Evolutionary conservation across 2,329 filamentous ascomycete genomes (phyloP).

Genomic region (Colletotrichum sublineola): DNA sequence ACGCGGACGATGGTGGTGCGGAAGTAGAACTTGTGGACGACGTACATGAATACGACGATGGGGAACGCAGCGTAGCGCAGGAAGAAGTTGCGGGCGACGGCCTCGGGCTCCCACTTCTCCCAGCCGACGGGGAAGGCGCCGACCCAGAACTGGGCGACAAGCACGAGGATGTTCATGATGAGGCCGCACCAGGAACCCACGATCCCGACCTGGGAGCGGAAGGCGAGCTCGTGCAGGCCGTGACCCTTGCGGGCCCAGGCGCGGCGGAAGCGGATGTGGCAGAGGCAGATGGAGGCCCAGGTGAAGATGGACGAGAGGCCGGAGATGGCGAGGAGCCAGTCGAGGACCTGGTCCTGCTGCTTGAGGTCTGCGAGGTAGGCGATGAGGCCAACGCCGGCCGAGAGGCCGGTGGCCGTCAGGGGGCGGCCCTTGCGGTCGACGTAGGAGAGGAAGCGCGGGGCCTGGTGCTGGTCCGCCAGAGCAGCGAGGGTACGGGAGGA

Average conservation of each 20-base stretch:
- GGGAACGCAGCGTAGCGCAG: constrained; percentile 78
- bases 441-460: constrained; percentile 81
- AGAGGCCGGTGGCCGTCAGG: constrained; percentile 77
- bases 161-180: constrained; percentile 78
- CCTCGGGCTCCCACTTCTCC: constrained; percentile 54
- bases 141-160: constrained; percentile 90
- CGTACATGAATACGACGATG: constrained; percentile 76
- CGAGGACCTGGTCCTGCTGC: constrained; percentile 72
- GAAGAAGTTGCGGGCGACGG: constrained; percentile 78
- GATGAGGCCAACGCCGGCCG: constrained; percentile 78
- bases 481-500: constrained; percentile 91
- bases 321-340: constrained; percentile 82
- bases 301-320: constrained; percentile 81
- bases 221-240: constrained; percentile 82
- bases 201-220: constrained; percentile 83
- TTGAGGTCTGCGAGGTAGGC: constrained; percentile 79
- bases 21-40: constrained; percentile 82
- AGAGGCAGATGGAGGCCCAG: constrained; percentile 88
- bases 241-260: constrained; percentile 81
- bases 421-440: constrained; percentile 87
- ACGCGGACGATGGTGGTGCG: constrained; percentile 75
- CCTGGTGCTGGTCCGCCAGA: constrained; percentile 88
- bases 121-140: constrained; percentile 81
- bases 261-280: constrained; percentile 89
- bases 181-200: constrained; percentile 86